phyloP scores from a whole-genome alignment of 306 rosid genomes.

The Quercus alba region DNA sequence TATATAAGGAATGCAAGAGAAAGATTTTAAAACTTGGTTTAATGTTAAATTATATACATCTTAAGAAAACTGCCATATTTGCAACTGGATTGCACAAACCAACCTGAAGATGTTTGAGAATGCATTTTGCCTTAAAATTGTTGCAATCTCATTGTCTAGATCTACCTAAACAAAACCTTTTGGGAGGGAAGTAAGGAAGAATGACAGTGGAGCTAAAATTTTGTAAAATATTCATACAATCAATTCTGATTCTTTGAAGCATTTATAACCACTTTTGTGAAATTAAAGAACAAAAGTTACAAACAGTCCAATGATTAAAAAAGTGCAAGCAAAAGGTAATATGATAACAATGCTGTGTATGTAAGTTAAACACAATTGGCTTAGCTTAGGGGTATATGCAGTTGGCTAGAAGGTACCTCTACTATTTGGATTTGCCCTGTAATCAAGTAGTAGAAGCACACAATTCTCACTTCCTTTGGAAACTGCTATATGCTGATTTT shows the following conservation, averaged over 20 bases:
- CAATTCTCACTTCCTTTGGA: conserved; percentile 66
- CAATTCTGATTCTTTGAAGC: background rate
- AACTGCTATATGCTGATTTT: conserved; percentile 76
- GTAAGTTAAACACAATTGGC: background rate
- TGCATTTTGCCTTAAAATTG: background rate
- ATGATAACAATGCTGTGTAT: background rate
- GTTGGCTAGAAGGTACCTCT: conserved; percentile 53
- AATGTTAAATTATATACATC: background rate
- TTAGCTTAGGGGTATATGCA: background rate
- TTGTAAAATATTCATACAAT: background rate
- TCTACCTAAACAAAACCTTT: background rate
- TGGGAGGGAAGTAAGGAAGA: background rate
- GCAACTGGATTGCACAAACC: background rate
- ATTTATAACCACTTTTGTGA: background rate
- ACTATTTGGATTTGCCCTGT: conserved; percentile 65
- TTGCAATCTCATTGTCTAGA: background rate
- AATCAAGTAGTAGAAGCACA: conserved; percentile 67
- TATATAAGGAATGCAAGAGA: background rate
- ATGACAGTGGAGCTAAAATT: background rate
- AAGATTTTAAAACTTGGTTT: background rate
- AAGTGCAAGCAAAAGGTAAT: background rate
- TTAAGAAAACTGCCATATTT: background rate
- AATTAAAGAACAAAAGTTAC: background rate
- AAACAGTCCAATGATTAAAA: background rate
- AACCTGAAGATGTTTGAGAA: background rate